Evolutionary conservation across 2,329 filamentous ascomycete genomes (phyloP), one percentile per base, ranked within the genome.

Genomic region (Fonsecaea monophora): DNA sequence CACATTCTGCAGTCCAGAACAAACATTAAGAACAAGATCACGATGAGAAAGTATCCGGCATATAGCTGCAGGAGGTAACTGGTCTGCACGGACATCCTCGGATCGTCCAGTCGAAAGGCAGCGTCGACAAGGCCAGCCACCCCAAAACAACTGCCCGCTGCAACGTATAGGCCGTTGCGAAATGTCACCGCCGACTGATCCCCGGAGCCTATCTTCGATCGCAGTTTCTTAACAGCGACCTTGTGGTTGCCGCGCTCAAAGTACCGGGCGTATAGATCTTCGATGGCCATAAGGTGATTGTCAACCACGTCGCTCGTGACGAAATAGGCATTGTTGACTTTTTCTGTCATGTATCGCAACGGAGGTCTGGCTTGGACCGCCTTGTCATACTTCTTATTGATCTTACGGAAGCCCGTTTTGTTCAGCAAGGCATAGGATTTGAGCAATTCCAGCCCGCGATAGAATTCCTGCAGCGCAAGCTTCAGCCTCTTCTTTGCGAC

Each of bases 321-420:
- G 74, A 99, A 99, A 85, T 92, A 92, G 1, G 94, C 87, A 70
- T 90, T 89, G 80, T 92, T 94, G 73, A 99, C 93, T 75, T 94
- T 94, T 73, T 97, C 94, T 37, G 89, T 90, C 86, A 97, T 91
- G 78, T 94, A 98, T 34, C 90, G 87, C 75, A 91, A 86, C 0
- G 90, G 86, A 0, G 92, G 92, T 10, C 90, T 86, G 48, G 92
- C 90, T 73, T 93, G 87, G 64, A 93, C 88, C 1, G 90, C 88
- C 80, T 98, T 99, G 83, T 98, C 94, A 77, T 96, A 98, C 79
- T 99, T 99, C 78, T 99, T 99, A 80, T 96, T 97, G 76, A 99
- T 92, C 78, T 99, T 99, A 37, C 94, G 89, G 75, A 98, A 98
- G 0, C 93, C 95, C 0, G 92, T 97, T 57, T 92, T 87, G 77